Conservation (phyloP, 306 rosid genomes). For the Cucumis melo region DNA sequence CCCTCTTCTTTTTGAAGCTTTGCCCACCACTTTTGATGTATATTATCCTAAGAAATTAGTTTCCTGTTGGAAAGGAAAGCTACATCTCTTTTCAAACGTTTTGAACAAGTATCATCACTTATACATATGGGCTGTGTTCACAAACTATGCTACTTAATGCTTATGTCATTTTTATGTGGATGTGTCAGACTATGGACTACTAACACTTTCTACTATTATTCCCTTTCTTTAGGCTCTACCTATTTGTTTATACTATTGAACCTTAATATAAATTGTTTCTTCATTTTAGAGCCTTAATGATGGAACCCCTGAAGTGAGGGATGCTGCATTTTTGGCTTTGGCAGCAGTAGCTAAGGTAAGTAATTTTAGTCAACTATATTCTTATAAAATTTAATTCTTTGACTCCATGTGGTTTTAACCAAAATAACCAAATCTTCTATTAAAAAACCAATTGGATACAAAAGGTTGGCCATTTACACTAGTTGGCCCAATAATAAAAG, state of each 20-base stretch:
- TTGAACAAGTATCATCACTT: background rate
- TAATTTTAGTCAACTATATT: background rate
- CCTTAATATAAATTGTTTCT: background rate
- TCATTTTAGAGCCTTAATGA: constrained; percentile 67
- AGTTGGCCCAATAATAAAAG: no score
- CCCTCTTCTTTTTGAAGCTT: background rate
- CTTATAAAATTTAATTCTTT: background rate
- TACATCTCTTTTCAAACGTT: background rate
- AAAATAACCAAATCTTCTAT: no score
- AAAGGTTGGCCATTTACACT: no score
- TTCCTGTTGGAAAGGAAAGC: background rate
- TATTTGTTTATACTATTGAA: background rate
- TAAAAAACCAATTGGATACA: no score
- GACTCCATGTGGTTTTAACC: background rate
- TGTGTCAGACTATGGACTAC: background rate
- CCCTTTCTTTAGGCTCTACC: background rate
- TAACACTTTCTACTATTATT: background rate
- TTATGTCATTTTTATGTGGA: background rate
- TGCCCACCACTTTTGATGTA: background rate
- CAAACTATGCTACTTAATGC: background rate
- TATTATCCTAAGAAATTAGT: background rate
- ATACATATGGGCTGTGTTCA: background rate
- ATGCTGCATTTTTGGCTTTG: constrained; percentile 88
- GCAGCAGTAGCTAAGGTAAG: constrained; percentile 91
- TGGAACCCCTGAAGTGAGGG: constrained; percentile 96